Evolutionary conservation across 2,329 filamentous ascomycete species (phyloP), one percentile per base, ranked within the genome.

Genomic region (Oidium heveae): DNA sequence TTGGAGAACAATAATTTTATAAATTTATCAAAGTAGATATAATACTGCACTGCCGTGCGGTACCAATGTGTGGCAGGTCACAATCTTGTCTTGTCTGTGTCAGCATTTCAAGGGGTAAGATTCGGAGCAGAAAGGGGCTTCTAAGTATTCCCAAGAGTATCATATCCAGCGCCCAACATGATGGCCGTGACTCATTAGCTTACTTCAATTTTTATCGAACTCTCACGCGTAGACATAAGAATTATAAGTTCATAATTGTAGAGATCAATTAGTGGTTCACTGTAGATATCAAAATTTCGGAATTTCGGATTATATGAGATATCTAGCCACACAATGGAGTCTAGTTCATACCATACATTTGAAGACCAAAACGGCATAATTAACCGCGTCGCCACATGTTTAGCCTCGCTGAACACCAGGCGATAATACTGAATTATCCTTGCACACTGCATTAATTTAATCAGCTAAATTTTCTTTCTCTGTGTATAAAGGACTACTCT

Each of bases 101-200:
- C 33, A 37, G 50, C 36, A 52, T 39, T n/a, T 52, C 50, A 52
- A 52, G 50, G 50, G 50, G 50, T 52, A 37, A 39, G 24, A 52
- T 18, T 39, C 22, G 24, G 16, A 44, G 41, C 18, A 44, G 18
- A 15, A 44, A 28, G 33, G 32, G 50, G 32, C 50, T 22, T 52
- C 18, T 15, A 52, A 24, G 34, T 16, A 39, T 37, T 24, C 22
- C 18, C 6, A 39, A 52, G 13, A 52, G 50, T 52, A 44, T 44
- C 41, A 44, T 44, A 33, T 39, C 50, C 50, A 52, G n/a, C 33
- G 34, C 22, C 9, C 18, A 16, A 44, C 18, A 22, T 16, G 18
- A 12, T 5, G 28, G 7, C 28, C 28, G 28, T 32, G 28, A 32
- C 28, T 32, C 28, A 1, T 4, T 8, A 32, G 28, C 28, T 32